These are phyloP conservation scores for Trametes maxima DNA, from an alignment of 768 basidiomycete species.

Conservation along the genomic window DNA sequence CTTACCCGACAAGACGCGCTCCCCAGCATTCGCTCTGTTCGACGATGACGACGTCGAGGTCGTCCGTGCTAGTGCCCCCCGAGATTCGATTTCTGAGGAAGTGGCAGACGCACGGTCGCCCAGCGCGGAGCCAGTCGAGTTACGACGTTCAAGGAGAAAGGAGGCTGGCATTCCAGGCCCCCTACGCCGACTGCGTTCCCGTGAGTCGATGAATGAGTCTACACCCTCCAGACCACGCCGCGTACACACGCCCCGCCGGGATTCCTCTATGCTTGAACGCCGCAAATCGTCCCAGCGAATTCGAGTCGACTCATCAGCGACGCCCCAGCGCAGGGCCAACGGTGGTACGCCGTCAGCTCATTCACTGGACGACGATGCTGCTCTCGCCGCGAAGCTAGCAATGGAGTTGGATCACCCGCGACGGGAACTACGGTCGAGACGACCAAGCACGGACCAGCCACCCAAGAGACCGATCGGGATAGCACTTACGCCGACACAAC, in stretches of 20 bases:
- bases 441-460: constrained; percentile 31
- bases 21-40: constrained; percentile 31
- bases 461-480: constrained; percentile 9
- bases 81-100: neutral
- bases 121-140: constrained; percentile 8
- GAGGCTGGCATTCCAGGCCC: constrained; percentile 4
- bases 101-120: constrained; percentile 9
- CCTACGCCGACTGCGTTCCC: constrained; percentile 18
- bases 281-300: constrained; percentile 1
- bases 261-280: neutral
- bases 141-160: constrained; percentile 13
- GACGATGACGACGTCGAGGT: constrained; percentile 34
- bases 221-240: constrained; percentile 14
- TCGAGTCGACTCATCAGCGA: constrained; percentile 5
- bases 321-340: neutral
- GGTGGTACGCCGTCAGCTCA: neutral
- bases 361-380: constrained; percentile 26
- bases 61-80: constrained; percentile 18
- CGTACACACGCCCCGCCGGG: constrained; percentile 8
- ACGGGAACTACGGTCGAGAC: constrained; percentile 33
- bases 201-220: constrained; percentile 14
- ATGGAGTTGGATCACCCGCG: constrained; percentile 30
- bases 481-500: constrained; percentile 6
- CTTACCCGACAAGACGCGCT: constrained; percentile 8
- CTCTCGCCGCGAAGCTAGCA: constrained; percentile 33